Percentiles rank a stretch among this genome's conserved stretches.
Conservation (phyloP, 2,329 filamentous ascomycete species). For the Drechslerella dactyloides region DNA sequence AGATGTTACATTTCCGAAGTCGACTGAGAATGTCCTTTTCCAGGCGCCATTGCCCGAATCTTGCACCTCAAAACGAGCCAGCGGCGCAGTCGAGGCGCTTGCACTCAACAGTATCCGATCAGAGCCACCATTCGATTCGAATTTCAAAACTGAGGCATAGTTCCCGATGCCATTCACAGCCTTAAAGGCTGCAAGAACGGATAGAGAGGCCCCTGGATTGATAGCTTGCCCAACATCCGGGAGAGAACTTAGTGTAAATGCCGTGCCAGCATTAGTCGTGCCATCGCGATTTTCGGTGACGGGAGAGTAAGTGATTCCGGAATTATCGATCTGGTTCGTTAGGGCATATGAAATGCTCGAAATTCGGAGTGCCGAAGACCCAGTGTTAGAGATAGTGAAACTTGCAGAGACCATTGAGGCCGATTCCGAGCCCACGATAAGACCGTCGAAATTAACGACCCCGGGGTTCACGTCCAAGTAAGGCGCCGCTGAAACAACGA, state of each 20-base stretch:
- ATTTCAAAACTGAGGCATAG: slow-evolving; percentile 57
- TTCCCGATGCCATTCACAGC: slow-evolving; percentile 55
- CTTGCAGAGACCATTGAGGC: slow-evolving; percentile 55
- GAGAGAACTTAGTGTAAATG: slow-evolving; percentile 56
- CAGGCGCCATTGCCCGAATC: slow-evolving; percentile 57
- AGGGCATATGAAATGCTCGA: slow-evolving; percentile 57
- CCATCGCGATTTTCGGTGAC: slow-evolving; percentile 55
- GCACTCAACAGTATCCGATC: slow-evolving; percentile 57
- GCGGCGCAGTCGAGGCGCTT: slow-evolving; percentile 57
- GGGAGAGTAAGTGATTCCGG: slow-evolving; percentile 55
- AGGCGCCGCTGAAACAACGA: slow-evolving; percentile 57
- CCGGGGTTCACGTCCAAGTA: slow-evolving; percentile 58
- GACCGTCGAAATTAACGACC: slow-evolving; percentile 59
- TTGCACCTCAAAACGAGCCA: slow-evolving; percentile 57
- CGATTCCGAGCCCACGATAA: slow-evolving; percentile 57
- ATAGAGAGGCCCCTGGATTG: slow-evolving; percentile 55
- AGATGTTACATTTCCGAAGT: slow-evolving; percentile 57
- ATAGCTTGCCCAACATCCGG: slow-evolving; percentile 56
- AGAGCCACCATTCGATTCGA: slow-evolving; percentile 58
- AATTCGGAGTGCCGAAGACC: slow-evolving; percentile 58
- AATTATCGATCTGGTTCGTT: slow-evolving; percentile 54
- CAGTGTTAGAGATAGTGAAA: slow-evolving; percentile 58
- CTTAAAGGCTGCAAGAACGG: slow-evolving; percentile 57
- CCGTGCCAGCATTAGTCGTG: slow-evolving; percentile 56
- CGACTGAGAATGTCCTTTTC: slow-evolving; percentile 54